phyloP scores from a whole-genome alignment of 108 stramenopile genomes.

The Cylindrotheca fusiformis region DNA sequence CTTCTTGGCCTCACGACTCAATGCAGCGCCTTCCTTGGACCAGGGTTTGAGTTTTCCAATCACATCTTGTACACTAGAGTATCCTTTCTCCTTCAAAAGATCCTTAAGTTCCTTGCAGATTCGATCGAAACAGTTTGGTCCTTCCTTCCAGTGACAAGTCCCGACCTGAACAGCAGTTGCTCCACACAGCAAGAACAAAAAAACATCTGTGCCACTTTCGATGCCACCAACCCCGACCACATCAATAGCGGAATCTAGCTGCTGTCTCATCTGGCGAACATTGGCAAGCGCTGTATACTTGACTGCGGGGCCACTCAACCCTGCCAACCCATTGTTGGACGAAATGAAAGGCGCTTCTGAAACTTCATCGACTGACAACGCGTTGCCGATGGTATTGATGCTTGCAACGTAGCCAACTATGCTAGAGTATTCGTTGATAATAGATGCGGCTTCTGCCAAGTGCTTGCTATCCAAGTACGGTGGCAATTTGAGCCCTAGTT shows the following conservation, averaged over 20 bases:
- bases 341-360: constrained; percentile 74
- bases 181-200: constrained; percentile 83
- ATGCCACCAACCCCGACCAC: constrained; percentile 90
- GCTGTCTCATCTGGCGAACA: constrained; percentile 72
- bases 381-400: constrained; percentile 91
- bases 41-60: constrained; percentile 80
- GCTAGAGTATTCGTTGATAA: constrained; percentile 72
- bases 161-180: constrained; percentile 89
- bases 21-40: constrained; percentile 77
- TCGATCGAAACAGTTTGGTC: constrained; percentile 89
- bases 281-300: constrained; percentile 90
- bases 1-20: constrained; percentile 54
- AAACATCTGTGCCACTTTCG: constrained; percentile 68
- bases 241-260: constrained; percentile 74
- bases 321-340: constrained; percentile 83
- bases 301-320: constrained; percentile 79
- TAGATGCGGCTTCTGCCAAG: constrained; percentile 68
- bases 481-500: constrained; percentile 85
- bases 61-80: constrained; percentile 62
- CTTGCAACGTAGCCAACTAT: constrained; percentile 67
- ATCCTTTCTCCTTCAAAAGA: constrained; percentile 73
- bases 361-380: constrained; percentile 59
- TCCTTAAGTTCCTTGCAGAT: constrained; percentile 65
- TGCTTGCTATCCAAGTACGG: constrained; percentile 90
- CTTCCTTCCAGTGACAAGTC: constrained; percentile 92